Percentiles rank a stretch among this genome's conserved stretches.
Evolutionary conservation across 805 yeast species (phyloP).

Genomic region (Debaryomyces castellii): DNA sequence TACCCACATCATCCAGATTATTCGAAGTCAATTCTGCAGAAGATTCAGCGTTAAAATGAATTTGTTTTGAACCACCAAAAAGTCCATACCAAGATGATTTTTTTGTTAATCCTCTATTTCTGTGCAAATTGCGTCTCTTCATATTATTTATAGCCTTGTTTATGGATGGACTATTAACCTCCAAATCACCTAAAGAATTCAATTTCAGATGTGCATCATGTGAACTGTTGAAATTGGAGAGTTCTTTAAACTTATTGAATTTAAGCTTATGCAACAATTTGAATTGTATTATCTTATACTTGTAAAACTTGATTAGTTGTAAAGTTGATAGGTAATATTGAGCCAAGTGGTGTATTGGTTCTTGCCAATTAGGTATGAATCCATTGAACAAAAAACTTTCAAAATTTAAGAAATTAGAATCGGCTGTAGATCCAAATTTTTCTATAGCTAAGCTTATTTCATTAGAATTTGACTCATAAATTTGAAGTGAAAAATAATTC

Average conservation of each 20-base stretch:
- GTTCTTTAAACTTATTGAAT: conserved; percentile 37
- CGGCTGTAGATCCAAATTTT: conserved; percentile 53
- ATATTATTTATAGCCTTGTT: conserved; percentile 30
- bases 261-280: conserved; percentile 39
- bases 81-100: conserved; percentile 44
- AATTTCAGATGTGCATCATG: conserved; percentile 19
- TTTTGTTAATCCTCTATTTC: conserved; percentile 10
- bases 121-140: conserved; percentile 10
- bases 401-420: conserved; percentile 47
- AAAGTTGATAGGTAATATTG: conserved; percentile 44
- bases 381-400: conserved; percentile 43
- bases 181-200: conserved; percentile 30
- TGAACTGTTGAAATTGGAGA: conserved; percentile 25
- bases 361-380: conserved; percentile 45
- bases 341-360: conserved; percentile 49
- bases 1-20: conserved; percentile 6
- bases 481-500: conserved; percentile 53
- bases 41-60: conserved; percentile 3
- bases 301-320: conserved; percentile 48
- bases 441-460: conserved; percentile 40
- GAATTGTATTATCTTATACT: conserved; percentile 51
- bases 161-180: conserved; percentile 38
- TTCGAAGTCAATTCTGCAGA: background rate
- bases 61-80: conserved; percentile 37
- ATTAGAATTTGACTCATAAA: conserved; percentile 24